Conservation (phyloP, 2,329 filamentous ascomycete genomes). For the Paraconiothyrium brasiliense region DNA sequence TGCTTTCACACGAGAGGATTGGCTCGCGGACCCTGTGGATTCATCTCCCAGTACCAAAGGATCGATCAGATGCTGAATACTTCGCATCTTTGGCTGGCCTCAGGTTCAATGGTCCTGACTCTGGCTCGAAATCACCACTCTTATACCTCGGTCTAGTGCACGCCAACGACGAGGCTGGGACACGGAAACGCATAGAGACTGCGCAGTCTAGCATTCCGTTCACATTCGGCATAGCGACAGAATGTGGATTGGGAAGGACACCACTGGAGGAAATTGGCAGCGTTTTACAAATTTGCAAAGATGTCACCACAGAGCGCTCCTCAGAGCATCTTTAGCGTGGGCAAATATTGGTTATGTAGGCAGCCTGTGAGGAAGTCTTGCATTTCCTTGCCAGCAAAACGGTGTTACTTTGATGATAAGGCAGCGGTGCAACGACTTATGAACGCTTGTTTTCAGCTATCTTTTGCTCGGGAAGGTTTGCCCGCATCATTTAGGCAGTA, state of each 20-base stretch:
- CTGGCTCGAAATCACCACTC: slow-evolving; percentile 36
- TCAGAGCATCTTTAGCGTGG: not conserved
- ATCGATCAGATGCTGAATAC: slow-evolving; percentile 49
- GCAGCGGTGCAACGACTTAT: not conserved
- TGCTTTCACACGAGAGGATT: slow-evolving; percentile 33
- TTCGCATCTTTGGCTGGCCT: slow-evolving; percentile 52
- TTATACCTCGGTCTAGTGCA: slow-evolving; percentile 56
- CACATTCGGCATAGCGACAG: slow-evolving; percentile 53
- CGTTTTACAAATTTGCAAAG: slow-evolving; percentile 29
- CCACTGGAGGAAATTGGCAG: slow-evolving; percentile 38
- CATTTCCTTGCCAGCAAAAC: not conserved
- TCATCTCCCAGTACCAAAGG: slow-evolving; percentile 57
- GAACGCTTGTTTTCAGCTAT: not conserved
- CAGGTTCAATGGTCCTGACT: slow-evolving; percentile 20
- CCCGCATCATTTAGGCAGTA: not conserved
- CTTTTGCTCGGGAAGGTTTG: not conserved
- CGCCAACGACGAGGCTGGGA: slow-evolving; percentile 51
- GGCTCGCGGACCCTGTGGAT: slow-evolving; percentile 44
- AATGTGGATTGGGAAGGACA: slow-evolving; percentile 54
- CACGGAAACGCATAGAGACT: slow-evolving; percentile 50
- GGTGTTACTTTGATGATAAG: not conserved
- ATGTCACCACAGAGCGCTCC: slow-evolving; percentile 11
- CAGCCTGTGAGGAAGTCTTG: not conserved
- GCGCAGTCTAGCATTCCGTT: slow-evolving; percentile 44
- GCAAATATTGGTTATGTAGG: not conserved